Evolutionary conservation across 805 yeast genomes (phyloP).

Genomic region (Candida ascalaphidarum): DNA sequence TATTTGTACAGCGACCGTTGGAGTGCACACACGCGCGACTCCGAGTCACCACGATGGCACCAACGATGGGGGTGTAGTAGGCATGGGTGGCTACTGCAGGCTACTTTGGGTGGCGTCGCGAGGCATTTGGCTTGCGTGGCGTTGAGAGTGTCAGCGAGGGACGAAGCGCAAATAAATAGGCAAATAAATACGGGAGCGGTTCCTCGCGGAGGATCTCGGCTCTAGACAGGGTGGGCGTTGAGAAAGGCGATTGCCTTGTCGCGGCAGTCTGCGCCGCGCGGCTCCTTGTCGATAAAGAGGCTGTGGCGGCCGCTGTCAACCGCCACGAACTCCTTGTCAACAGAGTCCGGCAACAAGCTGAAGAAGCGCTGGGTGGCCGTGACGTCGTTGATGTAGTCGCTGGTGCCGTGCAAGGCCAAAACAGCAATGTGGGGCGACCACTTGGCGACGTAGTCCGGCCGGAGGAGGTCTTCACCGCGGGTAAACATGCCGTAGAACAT

Average conservation of each 20-base stretch:
- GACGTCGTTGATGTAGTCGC: conserved; percentile 54
- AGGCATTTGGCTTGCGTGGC: no score
- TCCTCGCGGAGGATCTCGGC: no score
- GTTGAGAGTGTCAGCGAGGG: no score
- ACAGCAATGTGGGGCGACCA: conserved; percentile 37
- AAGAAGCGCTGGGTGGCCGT: conserved; percentile 38
- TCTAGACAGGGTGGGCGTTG: no score
- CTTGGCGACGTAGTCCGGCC: conserved; percentile 24
- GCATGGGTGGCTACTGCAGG: no score
- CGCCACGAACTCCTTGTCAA: conserved; percentile 20
- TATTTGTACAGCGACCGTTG: no score
- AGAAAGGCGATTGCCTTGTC: conserved; percentile 32
- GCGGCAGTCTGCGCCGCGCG: conserved; percentile 24
- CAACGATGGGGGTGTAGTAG: no score
- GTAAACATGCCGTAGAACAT: conserved; percentile 52
- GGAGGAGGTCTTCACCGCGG: conserved; percentile 49
- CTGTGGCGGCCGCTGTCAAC: conserved; percentile 34
- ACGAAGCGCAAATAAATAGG: no score
- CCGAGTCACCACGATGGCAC: no score
- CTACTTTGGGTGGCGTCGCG: no score
- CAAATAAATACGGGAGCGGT: no score
- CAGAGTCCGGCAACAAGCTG: conserved; percentile 18
- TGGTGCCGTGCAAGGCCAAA: conserved; percentile 52
- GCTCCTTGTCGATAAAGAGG: conserved; percentile 38
- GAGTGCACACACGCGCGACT: no score